Base-by-base conservation (phyloP, 768 basidiomycete species). In the Chalciporus sphaerocephalus region DNA sequence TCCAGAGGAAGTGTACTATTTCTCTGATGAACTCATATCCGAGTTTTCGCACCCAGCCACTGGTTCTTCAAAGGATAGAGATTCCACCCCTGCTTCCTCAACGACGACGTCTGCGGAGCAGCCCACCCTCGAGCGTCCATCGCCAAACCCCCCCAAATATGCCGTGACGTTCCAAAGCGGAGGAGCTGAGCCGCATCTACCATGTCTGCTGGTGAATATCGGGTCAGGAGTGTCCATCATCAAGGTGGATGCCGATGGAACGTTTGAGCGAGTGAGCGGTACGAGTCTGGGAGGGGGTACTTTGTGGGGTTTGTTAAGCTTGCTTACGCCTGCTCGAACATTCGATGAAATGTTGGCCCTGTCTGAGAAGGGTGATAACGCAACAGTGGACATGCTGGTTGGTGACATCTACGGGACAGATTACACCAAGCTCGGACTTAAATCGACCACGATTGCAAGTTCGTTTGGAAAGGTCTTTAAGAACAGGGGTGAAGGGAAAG, bases 321-420 rank as follows among this genome's bases (percentile, higher is more conserved):
- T 99, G 51, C 70, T 99, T 57, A 99, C 96, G n/a, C 90, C 91
- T 24, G 95, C 96, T 10, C 87, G 79, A 39, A 87, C 79, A 17
- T 99, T 99, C 69, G 96, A 99, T 67, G 96, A 98, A 67, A 99
- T 99, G 95, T 73, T 99, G 54, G 80, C 83, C 7, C 75, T 99
- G 17, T 96, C 96, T 0, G 96, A 99, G 68, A 65, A 79, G 60
- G 96, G 96, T 30, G 91, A 96, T 69, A 98, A 99, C 62, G 80
- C 88, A 34, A 76, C 77, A 5, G 94, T 98, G 12, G 96, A 99
- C 66, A 98, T 98, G 95, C 83, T 98, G 38, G 94, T 99, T 36
- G 95, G 96, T 27, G 96, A 99, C 69, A 99, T 99, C 56, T 99
- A 96, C 65, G 92, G 96, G n/a, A 87, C 91, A 55, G 96, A 97